These are phyloP conservation scores for Suhomyces faveliae DNA, from an alignment of 805 yeast genomes.

Conservation along the genomic window DNA sequence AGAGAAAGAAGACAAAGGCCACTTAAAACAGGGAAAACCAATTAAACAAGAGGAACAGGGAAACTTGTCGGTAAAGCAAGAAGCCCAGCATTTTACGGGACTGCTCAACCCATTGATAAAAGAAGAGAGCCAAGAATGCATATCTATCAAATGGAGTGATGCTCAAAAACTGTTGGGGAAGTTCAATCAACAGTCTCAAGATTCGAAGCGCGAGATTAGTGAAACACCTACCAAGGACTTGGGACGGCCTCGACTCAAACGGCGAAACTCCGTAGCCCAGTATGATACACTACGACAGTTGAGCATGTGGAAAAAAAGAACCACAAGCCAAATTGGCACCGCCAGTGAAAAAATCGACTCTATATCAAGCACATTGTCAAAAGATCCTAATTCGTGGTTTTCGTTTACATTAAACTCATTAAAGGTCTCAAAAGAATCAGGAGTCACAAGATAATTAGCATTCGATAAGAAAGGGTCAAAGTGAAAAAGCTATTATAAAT, in stretches of 20 bases:
- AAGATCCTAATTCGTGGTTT: slow-evolving; percentile 14
- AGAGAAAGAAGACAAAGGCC: no score
- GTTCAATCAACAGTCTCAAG: no score
- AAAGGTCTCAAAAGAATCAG: not conserved
- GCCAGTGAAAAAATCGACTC: not conserved
- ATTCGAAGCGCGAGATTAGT: no score
- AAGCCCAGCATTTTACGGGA: no score
- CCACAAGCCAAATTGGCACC: not conserved
- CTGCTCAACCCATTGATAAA: no score
- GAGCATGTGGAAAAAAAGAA: not conserved
- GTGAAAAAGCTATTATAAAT: no score
- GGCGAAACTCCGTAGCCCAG: not conserved
- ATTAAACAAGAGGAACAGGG: not conserved
- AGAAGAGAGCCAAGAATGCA: not conserved
- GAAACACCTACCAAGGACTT: not conserved
- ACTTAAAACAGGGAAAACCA: no score
- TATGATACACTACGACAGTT: not conserved
- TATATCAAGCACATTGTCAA: not conserved
- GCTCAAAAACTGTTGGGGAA: not conserved
- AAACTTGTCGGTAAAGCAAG: not conserved
- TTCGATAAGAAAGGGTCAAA: no score
- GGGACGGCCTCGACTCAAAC: not conserved
- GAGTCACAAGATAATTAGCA: not conserved
- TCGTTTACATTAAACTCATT: slow-evolving; percentile 2
- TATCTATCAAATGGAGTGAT: not conserved